Conservation (phyloP, 139 green algal species). For the Deuterostichococcus epilithicus region DNA sequence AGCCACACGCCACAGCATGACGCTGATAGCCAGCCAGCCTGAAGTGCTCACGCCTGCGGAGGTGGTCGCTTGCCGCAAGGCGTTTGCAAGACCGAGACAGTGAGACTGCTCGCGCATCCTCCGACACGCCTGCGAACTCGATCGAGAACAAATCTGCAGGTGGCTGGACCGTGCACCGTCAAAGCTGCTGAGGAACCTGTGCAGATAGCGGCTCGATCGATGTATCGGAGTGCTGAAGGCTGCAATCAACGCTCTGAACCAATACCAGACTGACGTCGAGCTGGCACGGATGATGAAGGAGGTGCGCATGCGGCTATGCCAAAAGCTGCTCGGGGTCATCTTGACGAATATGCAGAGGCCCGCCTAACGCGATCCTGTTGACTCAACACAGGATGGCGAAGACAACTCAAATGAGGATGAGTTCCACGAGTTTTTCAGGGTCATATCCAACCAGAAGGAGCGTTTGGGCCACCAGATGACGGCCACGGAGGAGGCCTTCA, state of each 20-base stretch:
- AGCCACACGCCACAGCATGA: too few relatives aligned
- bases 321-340: not conserved
- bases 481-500: slow-evolving; percentile 79
- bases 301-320: slow-evolving; percentile 17
- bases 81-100: too few relatives aligned
- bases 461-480: slow-evolving; percentile 24
- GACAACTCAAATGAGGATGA: slow-evolving; percentile 72
- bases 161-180: too few relatives aligned
- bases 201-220: slow-evolving; percentile 67
- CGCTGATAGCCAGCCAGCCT: too few relatives aligned
- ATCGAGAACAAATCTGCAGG: too few relatives aligned
- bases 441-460: slow-evolving; percentile 76
- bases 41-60: too few relatives aligned
- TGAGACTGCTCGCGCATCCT: too few relatives aligned
- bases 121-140: too few relatives aligned
- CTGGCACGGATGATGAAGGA: slow-evolving; percentile 68
- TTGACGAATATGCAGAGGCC: not conserved
- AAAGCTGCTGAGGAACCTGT: too few relatives aligned
- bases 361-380: not conserved
- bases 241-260: slow-evolving; percentile 52
- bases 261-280: slow-evolving; percentile 66
- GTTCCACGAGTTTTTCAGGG: slow-evolving; percentile 71
- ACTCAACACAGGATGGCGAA: slow-evolving; percentile 52
- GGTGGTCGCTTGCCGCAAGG: too few relatives aligned
- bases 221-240: slow-evolving; percentile 53